These are phyloP conservation scores for Phalaenopsis equestris DNA, from an alignment of 106 monocot genomes.

Conservation along the genomic window DNA sequence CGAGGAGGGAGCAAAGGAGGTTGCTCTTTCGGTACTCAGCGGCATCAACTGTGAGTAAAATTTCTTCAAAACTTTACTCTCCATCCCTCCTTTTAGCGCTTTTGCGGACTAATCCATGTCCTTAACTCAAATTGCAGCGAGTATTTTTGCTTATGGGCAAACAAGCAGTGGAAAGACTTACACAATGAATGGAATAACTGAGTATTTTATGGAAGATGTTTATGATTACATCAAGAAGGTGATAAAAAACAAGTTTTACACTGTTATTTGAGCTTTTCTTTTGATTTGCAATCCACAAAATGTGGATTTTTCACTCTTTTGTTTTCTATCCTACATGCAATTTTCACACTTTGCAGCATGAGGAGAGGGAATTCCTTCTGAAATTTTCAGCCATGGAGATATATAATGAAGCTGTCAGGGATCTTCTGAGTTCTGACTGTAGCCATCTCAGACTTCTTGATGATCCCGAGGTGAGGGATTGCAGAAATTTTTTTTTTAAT, in stretches of 20 bases:
- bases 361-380: conserved; percentile 50
- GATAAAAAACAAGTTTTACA: neutral
- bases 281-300: neutral
- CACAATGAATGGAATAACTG: conserved; percentile 71
- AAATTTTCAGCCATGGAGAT: conserved; percentile 82
- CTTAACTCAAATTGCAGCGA: conserved; percentile 31
- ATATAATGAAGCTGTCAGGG: conserved; percentile 72
- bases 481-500: neutral
- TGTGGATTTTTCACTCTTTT: neutral
- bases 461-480: conserved; percentile 63
- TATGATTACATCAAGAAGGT: conserved; percentile 72
- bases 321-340: neutral
- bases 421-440: conserved; percentile 48
- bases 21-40: conserved; percentile 62
- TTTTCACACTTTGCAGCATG: conserved; percentile 33
- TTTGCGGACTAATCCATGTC: neutral
- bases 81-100: neutral
- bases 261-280: neutral
- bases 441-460: conserved; percentile 66
- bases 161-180: conserved; percentile 84
- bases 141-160: conserved; percentile 80
- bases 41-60: conserved; percentile 59
- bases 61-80: neutral
- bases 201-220: conserved; percentile 50
- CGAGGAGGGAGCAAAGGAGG: conserved; percentile 62